A percentile compares a stretch with the other conserved stretches of the same genome.
Evolutionary conservation across 2,329 filamentous ascomycete genomes (phyloP).

Genomic region (Lizonia empirigonia): DNA sequence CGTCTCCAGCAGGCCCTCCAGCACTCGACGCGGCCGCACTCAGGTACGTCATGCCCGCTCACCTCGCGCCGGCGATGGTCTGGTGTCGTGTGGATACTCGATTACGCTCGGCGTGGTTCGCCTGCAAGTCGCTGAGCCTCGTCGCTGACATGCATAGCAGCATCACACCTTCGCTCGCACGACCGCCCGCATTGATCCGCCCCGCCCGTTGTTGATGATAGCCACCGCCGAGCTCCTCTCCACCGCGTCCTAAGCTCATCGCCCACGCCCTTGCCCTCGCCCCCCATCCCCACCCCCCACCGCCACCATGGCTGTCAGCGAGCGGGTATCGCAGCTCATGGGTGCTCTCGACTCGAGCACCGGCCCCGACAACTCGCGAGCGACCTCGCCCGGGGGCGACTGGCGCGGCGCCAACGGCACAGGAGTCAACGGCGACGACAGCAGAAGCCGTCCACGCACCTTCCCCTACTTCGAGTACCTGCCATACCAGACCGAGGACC

Average conservation of each 20-base stretch:
- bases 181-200: conserved; percentile 1
- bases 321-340: conserved; percentile 52
- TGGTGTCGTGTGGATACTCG: conserved; percentile 20
- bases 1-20: not conserved
- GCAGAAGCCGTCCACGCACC: conserved; percentile 78
- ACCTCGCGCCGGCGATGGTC: conserved; percentile 11
- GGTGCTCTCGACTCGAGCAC: conserved; percentile 47
- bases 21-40: not conserved
- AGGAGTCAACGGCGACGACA: conserved; percentile 56
- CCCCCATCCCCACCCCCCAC: conserved; percentile 20
- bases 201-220: conserved; percentile 10
- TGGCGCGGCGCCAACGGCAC: conserved; percentile 59
- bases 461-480: conserved; percentile 92
- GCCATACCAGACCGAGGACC: conserved; percentile 85
- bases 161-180: not conserved
- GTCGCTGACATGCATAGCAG: conserved; percentile 6
- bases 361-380: conserved; percentile 77
- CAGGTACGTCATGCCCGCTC: conserved; percentile 16
- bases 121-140: conserved; percentile 18
- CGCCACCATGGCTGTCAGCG: conserved; percentile 47
- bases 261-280: conserved; percentile 13
- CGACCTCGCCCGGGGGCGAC: conserved; percentile 79
- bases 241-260: conserved; percentile 15
- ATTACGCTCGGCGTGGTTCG: conserved; percentile 14
- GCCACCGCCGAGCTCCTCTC: conserved; percentile 5